These are phyloP conservation scores for Botrytis sinoallii DNA, from an alignment of 2,329 filamentous ascomycete species.

Conservation along the genomic window DNA sequence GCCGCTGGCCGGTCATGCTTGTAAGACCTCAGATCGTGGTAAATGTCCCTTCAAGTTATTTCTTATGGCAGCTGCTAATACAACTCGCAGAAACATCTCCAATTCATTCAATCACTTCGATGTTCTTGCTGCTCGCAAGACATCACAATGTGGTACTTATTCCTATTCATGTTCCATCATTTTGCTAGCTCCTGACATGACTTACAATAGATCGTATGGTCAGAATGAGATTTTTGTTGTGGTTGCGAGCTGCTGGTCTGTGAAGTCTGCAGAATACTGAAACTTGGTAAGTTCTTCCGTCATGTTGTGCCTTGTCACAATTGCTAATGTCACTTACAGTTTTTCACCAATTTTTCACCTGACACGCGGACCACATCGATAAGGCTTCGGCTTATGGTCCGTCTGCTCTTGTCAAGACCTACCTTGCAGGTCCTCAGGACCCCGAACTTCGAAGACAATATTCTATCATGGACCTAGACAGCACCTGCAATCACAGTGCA, in stretches of 20 bases:
- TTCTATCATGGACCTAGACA: not conserved
- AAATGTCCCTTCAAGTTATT: not conserved
- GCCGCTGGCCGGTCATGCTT: not conserved
- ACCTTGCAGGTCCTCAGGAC: not conserved
- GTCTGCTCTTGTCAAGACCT: too few species aligned
- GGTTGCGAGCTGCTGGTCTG: not conserved
- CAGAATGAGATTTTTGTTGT: rapidly evolving
- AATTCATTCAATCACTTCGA: not conserved
- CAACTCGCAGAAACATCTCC: not conserved
- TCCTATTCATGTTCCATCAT: not conserved
- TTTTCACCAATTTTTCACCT: not conserved
- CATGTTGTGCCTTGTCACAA: not conserved
- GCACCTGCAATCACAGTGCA: not conserved
- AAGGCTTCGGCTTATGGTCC: not conserved
- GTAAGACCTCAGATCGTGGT: not conserved
- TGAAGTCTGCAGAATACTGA: not conserved
- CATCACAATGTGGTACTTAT: not conserved
- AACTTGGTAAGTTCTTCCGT: not conserved
- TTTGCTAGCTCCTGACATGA: not conserved
- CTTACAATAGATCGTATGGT: not conserved
- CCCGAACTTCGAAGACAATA: not conserved
- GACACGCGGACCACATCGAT: not conserved
- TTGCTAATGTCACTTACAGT: not conserved
- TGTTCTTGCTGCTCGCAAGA: not conserved
- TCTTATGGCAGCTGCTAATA: not conserved